Base-by-base conservation (phyloP, 1,284 basidiomycete genomes). In the Rugosomyces carneus region DNA sequence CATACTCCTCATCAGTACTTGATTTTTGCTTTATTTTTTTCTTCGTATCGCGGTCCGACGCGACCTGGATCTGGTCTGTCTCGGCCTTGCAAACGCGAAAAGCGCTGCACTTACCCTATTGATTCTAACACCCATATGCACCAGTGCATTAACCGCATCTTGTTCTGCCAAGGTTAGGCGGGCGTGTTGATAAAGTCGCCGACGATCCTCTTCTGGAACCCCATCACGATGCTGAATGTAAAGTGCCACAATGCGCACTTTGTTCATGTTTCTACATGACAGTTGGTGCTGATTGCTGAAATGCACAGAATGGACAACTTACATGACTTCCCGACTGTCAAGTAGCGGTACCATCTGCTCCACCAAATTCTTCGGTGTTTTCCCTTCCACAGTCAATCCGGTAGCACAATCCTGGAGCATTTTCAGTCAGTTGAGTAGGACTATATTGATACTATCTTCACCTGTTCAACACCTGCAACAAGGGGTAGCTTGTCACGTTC, bases 281-380 rank as follows among this genome's bases (percentile, higher is more conserved):
- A 6, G n/a, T 20, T 54, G 27, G 42, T n/a, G 6, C 52, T 5
- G 45, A 35, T 42, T 31, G 6, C 24, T 6, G 23, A n/a, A 6
- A 15, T 11, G 43, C 34, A 16, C n/a, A 10, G 18, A 31, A 26
- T 19, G 8, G 13, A 39, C 13, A 31, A 60, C 80, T 59, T 64
- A 91, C 91, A 82, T 73, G 45, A 98, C 80, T 18, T 87, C 79
- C 38, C 82, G 76, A 61, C 89, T 87, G 61, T 96, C 96, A 23
- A 99, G 72, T 20, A 99, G 66, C 0, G 95, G 93, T 0, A 99
- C 95, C 94, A 99, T 98, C 63, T 99, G 93, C 65, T 99, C 96
- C 1, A 99, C 93, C 3, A 99, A 69, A 0, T 80, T 81, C 61
- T 95, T 96, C 0, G 94, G 94, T 18, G 81, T 76, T 68, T 95